Percentiles rank a stretch among this genome's conserved stretches.
Evolutionary conservation across 1,284 basidiomycete genomes (phyloP).

Genomic region (Thecaphora thlaspeos): DNA sequence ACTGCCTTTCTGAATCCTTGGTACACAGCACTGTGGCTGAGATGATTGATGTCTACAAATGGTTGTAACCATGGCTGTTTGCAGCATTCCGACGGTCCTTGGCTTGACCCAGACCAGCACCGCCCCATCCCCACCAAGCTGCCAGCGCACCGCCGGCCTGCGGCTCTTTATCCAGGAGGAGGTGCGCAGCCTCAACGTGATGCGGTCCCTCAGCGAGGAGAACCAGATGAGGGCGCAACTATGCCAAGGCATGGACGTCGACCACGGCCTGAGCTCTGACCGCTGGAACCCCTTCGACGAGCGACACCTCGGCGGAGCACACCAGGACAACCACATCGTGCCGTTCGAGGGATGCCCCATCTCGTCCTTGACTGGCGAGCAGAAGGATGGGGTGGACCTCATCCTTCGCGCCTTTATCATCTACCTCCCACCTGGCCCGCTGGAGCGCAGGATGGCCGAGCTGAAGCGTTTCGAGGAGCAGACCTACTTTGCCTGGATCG

Average conservation of each 20-base stretch:
- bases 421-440: neutral
- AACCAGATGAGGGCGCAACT: slow-evolving; percentile 37
- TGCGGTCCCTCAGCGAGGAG: neutral
- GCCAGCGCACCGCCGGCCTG: too few species aligned
- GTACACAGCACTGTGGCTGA: too few species aligned
- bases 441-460: neutral
- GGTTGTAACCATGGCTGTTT: too few species aligned
- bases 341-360: slow-evolving; percentile 30
- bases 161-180: neutral
- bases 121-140: too few species aligned
- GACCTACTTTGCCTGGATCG: slow-evolving; percentile 58
- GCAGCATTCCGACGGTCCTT: too few species aligned
- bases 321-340: slow-evolving; percentile 56
- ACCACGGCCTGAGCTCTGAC: slow-evolving; percentile 48
- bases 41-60: too few species aligned
- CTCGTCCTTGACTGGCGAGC: neutral
- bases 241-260: slow-evolving; percentile 37
- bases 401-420: neutral
- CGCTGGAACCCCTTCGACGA: slow-evolving; percentile 59
- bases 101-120: too few species aligned
- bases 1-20: too few species aligned
- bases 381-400: neutral
- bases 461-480: slow-evolving; percentile 35
- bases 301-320: slow-evolving; percentile 54
- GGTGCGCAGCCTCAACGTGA: neutral